A percentile compares a stretch with the other conserved stretches of the same genome.
Evolutionary conservation across 2,329 filamentous ascomycete genomes (phyloP).

Genomic region (Erysiphe pulchra): DNA sequence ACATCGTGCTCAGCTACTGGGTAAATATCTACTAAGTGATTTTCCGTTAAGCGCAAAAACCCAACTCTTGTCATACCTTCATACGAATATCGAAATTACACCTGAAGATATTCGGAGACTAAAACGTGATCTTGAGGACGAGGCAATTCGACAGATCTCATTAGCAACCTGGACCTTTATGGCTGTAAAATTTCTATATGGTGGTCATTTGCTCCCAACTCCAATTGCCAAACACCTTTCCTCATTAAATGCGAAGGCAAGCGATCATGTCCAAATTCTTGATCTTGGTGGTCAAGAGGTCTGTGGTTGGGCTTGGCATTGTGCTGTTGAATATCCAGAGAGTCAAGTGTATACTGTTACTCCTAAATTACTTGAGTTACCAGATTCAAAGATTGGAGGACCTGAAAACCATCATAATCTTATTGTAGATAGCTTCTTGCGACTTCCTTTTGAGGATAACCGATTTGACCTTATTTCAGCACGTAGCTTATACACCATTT

Average conservation of each 20-base stretch:
- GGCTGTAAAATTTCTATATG: slow-evolving; percentile 33
- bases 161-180: slow-evolving; percentile 34
- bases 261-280: slow-evolving; percentile 40
- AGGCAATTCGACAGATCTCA: slow-evolving; percentile 26
- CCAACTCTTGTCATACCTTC: slow-evolving; percentile 46
- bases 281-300: slow-evolving; percentile 67
- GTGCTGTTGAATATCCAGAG: slow-evolving; percentile 62
- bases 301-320: slow-evolving; percentile 92
- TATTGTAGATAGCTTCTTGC: slow-evolving; percentile 49
- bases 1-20: slow-evolving; percentile 60
- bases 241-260: slow-evolving; percentile 18
- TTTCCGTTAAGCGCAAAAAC: slow-evolving; percentile 42
- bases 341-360: slow-evolving; percentile 73
- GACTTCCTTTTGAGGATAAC: slow-evolving; percentile 60
- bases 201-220: slow-evolving; percentile 35
- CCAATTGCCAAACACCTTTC: slow-evolving; percentile 36
- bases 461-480: slow-evolving; percentile 86
- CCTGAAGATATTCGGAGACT: slow-evolving; percentile 36
- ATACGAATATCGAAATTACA: slow-evolving; percentile 40
- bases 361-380: slow-evolving; percentile 40
- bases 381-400: slow-evolving; percentile 52
- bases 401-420: slow-evolving; percentile 73
- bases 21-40: slow-evolving; percentile 57
- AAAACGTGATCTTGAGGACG: slow-evolving; percentile 46
- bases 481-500: slow-evolving; percentile 58